A percentile compares a stretch with the other conserved stretches of the same genome.
These are phyloP conservation scores for Ganoderma leucocontextum DNA, from an alignment of 1,284 basidiomycete genomes.

Conservation along the genomic window DNA sequence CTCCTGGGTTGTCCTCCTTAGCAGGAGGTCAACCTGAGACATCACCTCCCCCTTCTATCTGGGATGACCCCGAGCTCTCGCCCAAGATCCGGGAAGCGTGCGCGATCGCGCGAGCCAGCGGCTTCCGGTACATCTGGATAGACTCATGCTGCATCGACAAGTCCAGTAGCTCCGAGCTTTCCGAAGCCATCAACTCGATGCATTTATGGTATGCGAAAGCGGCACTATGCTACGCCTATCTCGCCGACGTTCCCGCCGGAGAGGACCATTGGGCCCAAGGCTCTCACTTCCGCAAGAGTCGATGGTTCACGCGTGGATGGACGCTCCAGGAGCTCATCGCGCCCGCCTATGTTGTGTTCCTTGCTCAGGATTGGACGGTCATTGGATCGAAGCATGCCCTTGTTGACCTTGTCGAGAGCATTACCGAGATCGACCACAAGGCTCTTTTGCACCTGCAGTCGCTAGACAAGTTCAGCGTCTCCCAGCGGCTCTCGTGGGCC, in stretches of 20 bases:
- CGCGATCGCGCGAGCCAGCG: not conserved
- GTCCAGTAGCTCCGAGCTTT: not conserved
- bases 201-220: not conserved
- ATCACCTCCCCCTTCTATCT: not conserved
- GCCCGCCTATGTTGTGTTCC: not conserved
- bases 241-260: not conserved
- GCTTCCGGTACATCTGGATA: not conserved
- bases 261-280: not conserved
- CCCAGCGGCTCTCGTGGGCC: not conserved
- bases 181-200: not conserved
- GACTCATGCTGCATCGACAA: conserved; percentile 4
- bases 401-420: not conserved
- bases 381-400: not conserved
- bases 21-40: not conserved
- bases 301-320: not conserved
- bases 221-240: not conserved
- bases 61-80: not conserved
- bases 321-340: conserved; percentile 1
- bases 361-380: not conserved
- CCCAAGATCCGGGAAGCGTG: conserved; percentile 2
- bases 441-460: not conserved
- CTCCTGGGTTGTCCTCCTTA: not conserved
- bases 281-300: not conserved
- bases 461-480: not conserved
- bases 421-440: not conserved